Conservation (phyloP, 106 monocot species). For the Alisma plantagoaquatica region DNA sequence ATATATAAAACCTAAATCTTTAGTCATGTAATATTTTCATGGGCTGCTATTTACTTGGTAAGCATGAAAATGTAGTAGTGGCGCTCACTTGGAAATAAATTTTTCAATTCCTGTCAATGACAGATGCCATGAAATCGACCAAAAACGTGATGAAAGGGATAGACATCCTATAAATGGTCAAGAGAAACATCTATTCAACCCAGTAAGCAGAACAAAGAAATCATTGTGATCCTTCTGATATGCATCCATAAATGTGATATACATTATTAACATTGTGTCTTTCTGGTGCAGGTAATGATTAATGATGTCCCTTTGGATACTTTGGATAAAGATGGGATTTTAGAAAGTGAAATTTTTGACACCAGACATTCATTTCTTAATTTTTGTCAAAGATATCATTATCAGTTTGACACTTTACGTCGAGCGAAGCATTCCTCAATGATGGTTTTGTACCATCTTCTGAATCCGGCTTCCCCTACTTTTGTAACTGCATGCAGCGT, state of each 20-base stretch:
- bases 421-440: constrained; percentile 66
- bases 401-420: constrained; percentile 57
- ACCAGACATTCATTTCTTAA: constrained; percentile 28
- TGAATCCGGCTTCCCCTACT: constrained; percentile 17
- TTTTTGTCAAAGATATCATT: constrained; percentile 32
- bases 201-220: constrained; percentile 12
- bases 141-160: constrained; percentile 31
- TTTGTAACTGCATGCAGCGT: constrained; percentile 5
- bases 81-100: too few relatives aligned
- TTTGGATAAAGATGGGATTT: constrained; percentile 26
- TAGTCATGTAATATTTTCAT: too few relatives aligned
- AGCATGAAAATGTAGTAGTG: too few relatives aligned
- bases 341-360: constrained; percentile 36
- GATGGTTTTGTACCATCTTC: constrained; percentile 55
- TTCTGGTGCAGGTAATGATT: constrained; percentile 27
- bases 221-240: background rate
- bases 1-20: too few relatives aligned
- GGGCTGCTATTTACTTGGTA: too few relatives aligned
- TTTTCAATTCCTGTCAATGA: background rate
- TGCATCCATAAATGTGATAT: background rate
- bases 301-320: constrained; percentile 15
- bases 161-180: constrained; percentile 26
- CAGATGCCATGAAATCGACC: constrained; percentile 39
- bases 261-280: constrained; percentile 1
- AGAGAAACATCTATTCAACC: constrained; percentile 29